Evolutionary conservation across 163 green algal genomes (phyloP).

Genomic region (Prototheca wickerhamii): DNA sequence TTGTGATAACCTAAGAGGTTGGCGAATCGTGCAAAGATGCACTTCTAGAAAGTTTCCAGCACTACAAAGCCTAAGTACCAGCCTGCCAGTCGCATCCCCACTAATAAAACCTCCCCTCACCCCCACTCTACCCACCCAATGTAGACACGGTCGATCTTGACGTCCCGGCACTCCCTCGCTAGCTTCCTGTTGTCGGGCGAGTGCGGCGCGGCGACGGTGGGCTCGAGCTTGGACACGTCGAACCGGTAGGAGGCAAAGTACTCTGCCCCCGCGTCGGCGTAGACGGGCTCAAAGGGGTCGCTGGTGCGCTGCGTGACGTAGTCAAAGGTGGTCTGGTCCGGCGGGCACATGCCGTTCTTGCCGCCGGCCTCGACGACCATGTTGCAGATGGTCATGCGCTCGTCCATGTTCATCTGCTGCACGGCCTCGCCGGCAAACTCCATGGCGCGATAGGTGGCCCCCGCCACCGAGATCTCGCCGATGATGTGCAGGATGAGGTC

Average conservation of each 20-base stretch:
- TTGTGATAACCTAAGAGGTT: too few species aligned
- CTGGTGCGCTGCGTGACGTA: conserved; percentile 73
- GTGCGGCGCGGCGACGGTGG: conserved; percentile 87
- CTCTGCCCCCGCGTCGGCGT: conserved; percentile 50
- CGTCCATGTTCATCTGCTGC: conserved; percentile 86
- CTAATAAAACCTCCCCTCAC: too few species aligned
- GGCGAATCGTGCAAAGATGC: too few species aligned
- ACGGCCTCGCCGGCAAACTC: conserved; percentile 82
- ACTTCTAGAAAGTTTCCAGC: too few species aligned
- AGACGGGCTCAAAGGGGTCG: conserved; percentile 72
- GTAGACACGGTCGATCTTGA: conserved; percentile 93
- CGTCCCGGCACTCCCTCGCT: conserved; percentile 72
- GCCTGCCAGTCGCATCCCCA: too few species aligned
- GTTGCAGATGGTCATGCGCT: conserved; percentile 98
- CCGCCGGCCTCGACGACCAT: conserved; percentile 94
- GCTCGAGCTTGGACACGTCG: conserved; percentile 90
- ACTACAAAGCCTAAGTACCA: too few species aligned
- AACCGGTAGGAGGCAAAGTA: conserved; percentile 66
- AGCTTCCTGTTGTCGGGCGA: conserved; percentile 93
- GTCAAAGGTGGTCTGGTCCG: conserved; percentile 89
- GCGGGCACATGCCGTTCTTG: conserved; percentile 88
- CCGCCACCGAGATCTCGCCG: conserved; percentile 80
- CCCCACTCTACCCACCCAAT: conserved; percentile 79
- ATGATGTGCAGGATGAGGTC: conserved; percentile 92
- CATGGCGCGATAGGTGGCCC: conserved; percentile 92